phyloP scores from a whole-genome alignment of 768 basidiomycete genomes.

The Psilocybe tampanensis region DNA sequence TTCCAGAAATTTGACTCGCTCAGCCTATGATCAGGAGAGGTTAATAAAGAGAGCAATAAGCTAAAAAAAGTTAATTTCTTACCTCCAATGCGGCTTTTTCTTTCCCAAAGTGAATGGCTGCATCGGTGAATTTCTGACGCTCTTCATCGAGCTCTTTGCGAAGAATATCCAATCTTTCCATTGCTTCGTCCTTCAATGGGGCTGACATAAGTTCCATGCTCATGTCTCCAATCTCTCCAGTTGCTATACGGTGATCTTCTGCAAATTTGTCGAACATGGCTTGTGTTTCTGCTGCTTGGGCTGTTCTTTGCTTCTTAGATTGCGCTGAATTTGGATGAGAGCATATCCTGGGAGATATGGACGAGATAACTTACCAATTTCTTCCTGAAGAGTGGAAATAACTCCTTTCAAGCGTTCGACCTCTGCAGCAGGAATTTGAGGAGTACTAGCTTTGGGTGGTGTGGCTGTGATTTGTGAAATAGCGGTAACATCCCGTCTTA shows the following conservation, averaged over 20 bases:
- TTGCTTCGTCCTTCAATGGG: slow-evolving; percentile 57
- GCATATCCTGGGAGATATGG: neutral
- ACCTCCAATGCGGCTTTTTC: slow-evolving; percentile 74
- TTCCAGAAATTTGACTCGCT: slow-evolving; percentile 60
- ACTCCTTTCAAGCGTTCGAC: slow-evolving; percentile 49
- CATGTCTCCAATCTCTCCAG: slow-evolving; percentile 40
- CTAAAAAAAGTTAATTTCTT: slow-evolving; percentile 4
- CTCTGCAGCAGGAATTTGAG: slow-evolving; percentile 39
- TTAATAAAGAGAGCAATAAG: slow-evolving; percentile 8
- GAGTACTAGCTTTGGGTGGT: slow-evolving; percentile 10
- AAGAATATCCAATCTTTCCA: slow-evolving; percentile 52
- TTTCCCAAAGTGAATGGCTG: slow-evolving; percentile 60
- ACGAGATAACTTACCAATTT: slow-evolving; percentile 50
- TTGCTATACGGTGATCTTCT: slow-evolving; percentile 39
- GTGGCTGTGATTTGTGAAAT: slow-evolving; percentile 29
- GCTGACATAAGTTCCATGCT: slow-evolving; percentile 55
- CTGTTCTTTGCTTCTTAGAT: slow-evolving; percentile 47
- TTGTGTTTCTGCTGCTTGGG: slow-evolving; percentile 47
- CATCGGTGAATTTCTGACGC: slow-evolving; percentile 63
- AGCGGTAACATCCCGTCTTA: slow-evolving; percentile 37
- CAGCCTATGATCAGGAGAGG: slow-evolving; percentile 45
- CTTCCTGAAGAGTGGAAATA: slow-evolving; percentile 52
- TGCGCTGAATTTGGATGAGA: slow-evolving; percentile 21
- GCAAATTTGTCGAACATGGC: slow-evolving; percentile 59
- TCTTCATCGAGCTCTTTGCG: slow-evolving; percentile 65